A percentile compares a stretch with the other conserved stretches of the same genome.
Conservation (phyloP, 495 filamentous ascomycete genomes). For the Penicillium desertorum region DNA sequence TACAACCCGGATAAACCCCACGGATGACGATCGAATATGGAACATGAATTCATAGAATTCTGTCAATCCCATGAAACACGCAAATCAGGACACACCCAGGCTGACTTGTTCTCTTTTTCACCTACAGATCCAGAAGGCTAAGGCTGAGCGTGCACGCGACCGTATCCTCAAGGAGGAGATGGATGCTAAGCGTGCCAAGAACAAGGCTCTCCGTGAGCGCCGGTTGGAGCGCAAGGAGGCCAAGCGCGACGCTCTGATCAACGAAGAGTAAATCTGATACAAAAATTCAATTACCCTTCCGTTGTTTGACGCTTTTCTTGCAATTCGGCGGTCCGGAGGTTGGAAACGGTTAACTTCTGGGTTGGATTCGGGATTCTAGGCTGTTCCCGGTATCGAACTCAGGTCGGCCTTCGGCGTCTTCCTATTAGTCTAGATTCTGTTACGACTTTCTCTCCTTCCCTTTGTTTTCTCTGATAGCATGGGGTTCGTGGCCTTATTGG, state of each 20-base stretch:
- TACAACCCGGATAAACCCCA: slow-evolving; percentile 10
- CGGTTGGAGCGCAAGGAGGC: slow-evolving; percentile 80
- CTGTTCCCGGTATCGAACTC: slow-evolving; percentile 24
- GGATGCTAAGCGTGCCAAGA: slow-evolving; percentile 99
- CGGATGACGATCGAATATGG: slow-evolving; percentile 2
- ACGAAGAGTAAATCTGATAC: slow-evolving; percentile 60
- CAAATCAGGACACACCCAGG: slow-evolving; percentile 9
- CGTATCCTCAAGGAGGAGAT: slow-evolving; percentile 95
- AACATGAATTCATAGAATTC: slow-evolving; percentile 4
- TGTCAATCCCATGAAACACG: background rate
- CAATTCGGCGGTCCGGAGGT: slow-evolving; percentile 45
- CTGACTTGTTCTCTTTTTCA: slow-evolving; percentile 32
- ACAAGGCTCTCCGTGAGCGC: slow-evolving; percentile 98
- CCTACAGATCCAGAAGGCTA: slow-evolving; percentile 95
- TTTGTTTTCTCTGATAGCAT: slow-evolving; percentile 19
- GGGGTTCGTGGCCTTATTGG: slow-evolving; percentile 26
- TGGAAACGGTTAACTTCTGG: slow-evolving; percentile 33
- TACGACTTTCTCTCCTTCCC: slow-evolving; percentile 21
- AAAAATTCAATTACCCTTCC: slow-evolving; percentile 29
- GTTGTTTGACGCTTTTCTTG: slow-evolving; percentile 39
- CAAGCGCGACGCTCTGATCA: slow-evolving; percentile 84
- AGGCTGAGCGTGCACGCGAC: slow-evolving; percentile 98
- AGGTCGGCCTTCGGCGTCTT: slow-evolving; percentile 34
- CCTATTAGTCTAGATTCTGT: slow-evolving; percentile 24
- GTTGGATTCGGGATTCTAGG: slow-evolving; percentile 27